phyloP scores from a whole-genome alignment of 257 asterid species.

The Nicotiana attenuata region DNA sequence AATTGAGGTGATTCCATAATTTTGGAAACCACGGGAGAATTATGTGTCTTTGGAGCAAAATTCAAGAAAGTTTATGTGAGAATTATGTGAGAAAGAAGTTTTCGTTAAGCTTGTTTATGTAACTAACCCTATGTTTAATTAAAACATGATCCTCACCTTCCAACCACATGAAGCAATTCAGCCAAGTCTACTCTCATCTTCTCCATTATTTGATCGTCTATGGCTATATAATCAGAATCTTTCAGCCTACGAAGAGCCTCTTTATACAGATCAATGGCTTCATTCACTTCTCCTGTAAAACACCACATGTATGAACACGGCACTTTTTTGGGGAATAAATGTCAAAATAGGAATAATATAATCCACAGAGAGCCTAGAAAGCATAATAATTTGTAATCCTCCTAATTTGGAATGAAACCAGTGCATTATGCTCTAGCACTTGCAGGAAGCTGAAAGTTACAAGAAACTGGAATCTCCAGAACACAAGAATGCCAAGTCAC shows the following conservation, averaged over 20 bases:
- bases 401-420: not conserved
- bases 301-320: not conserved
- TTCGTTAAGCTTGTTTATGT: not conserved
- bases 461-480: not conserved
- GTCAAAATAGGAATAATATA: not conserved
- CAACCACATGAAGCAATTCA: slow-evolving; percentile 75
- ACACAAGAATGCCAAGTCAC: not conserved
- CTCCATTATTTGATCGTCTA: slow-evolving; percentile 53
- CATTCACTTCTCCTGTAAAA: slow-evolving; percentile 54
- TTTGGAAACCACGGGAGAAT: not conserved
- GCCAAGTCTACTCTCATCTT: slow-evolving; percentile 84
- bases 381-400: not conserved
- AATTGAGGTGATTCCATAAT: not conserved
- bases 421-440: not conserved
- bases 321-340: not conserved
- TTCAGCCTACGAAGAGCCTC: slow-evolving; percentile 44
- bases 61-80: not conserved
- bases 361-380: not conserved
- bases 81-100: not conserved
- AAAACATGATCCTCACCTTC: slow-evolving; percentile 50
- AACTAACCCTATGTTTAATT: not conserved
- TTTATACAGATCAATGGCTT: slow-evolving; percentile 71
- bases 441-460: slow-evolving; percentile 9
- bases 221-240: slow-evolving; percentile 46
- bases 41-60: not conserved